Conservation (phyloP, 495 filamentous ascomycete species). For the Penicillium silybi region DNA sequence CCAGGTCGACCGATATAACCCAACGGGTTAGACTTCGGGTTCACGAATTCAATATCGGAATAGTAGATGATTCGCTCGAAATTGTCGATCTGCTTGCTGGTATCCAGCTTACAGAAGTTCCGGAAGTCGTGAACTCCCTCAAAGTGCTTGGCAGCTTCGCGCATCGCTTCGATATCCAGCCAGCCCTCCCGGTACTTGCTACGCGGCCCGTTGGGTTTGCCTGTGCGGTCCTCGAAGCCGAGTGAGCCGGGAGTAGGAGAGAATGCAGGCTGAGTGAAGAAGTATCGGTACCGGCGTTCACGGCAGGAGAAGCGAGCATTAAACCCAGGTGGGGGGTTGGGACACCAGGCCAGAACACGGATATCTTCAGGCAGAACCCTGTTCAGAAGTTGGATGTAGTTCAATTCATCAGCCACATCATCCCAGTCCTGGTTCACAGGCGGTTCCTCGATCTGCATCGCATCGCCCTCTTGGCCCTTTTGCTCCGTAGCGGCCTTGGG, state of each 20-base stretch:
- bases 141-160: conserved; percentile 68
- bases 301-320: conserved; percentile 91
- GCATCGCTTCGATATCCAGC: conserved; percentile 85
- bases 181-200: conserved; percentile 48
- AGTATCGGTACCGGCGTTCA: conserved; percentile 87
- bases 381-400: conserved; percentile 79
- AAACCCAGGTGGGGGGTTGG: conserved; percentile 70
- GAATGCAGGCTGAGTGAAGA: conserved; percentile 93
- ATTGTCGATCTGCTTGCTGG: conserved; percentile 76
- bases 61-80: conserved; percentile 74
- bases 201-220: conserved; percentile 17
- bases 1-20: conserved; percentile 31
- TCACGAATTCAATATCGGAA: conserved; percentile 67
- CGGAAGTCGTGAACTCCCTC: conserved; percentile 90
- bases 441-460: conserved; percentile 21
- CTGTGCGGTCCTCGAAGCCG: conserved; percentile 28
- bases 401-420: conserved; percentile 73
- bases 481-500: conserved; percentile 11
- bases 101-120: conserved; percentile 93
- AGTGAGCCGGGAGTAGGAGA: conserved; percentile 48
- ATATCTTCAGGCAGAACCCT: conserved; percentile 85
- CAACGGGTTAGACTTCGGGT: conserved; percentile 43
- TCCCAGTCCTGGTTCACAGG: conserved; percentile 55
- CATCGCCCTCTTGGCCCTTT: conserved; percentile 1
- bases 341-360: conserved; percentile 88